A percentile compares a stretch with the other conserved stretches of the same genome.
phyloP scores from a whole-genome alignment of 2,329 filamentous ascomycete species.

The Paraphaeosphaeria sporulosa region DNA sequence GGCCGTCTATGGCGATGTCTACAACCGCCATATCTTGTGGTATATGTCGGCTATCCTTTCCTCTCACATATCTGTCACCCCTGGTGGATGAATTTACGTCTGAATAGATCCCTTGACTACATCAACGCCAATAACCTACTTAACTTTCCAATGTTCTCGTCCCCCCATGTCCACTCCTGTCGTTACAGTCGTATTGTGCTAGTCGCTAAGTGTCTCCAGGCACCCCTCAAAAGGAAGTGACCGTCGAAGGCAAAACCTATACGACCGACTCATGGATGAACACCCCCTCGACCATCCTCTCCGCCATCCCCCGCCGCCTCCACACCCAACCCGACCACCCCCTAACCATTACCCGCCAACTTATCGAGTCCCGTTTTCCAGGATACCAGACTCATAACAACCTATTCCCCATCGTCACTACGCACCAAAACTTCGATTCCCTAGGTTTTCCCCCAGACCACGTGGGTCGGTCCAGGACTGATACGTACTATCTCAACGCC shows the following conservation, averaged over 20 bases:
- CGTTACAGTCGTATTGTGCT: not conserved
- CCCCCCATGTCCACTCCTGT: not conserved
- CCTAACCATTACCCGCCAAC: constrained; percentile 84
- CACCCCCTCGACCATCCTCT: constrained; percentile 75
- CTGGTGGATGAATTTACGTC: not conserved
- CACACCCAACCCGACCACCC: constrained; percentile 93
- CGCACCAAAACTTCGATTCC: constrained; percentile 94
- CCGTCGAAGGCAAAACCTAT: constrained; percentile 70
- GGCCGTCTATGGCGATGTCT: not conserved
- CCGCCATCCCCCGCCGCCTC: constrained; percentile 77
- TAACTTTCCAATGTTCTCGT: not conserved
- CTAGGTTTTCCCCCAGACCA: constrained; percentile 89
- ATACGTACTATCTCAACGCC: constrained; percentile 95
- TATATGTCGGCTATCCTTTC: not conserved
- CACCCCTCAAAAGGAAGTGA: constrained; percentile 49
- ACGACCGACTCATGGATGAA: constrained; percentile 85
- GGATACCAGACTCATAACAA: constrained; percentile 78
- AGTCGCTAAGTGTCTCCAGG: constrained; percentile 27
- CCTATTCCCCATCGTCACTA: constrained; percentile 81
- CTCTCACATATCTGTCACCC: not conserved
- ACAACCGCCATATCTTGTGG: not conserved
- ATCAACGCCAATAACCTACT: not conserved
- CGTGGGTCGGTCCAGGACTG: constrained; percentile 82
- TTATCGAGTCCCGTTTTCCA: constrained; percentile 91
- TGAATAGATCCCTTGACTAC: not conserved